Base-by-base conservation (phyloP, 192 early-diverging fungal species). In the Entomortierella beljakovae region DNA sequence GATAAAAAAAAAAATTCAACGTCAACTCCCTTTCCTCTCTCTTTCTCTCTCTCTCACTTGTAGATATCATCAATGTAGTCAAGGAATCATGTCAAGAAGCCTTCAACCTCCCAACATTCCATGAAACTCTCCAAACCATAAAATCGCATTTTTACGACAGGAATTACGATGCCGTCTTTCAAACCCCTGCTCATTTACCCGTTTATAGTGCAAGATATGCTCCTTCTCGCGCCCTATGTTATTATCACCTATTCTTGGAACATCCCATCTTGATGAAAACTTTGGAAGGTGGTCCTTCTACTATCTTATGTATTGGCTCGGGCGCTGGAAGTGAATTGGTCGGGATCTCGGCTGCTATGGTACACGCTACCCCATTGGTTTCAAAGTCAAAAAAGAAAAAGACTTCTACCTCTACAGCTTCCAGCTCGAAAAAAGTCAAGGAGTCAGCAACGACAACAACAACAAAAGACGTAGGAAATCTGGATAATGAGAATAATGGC, bases 121-220 rank as follows among this genome's bases (percentile, higher is more conserved):
- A 71, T 2, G 69, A 52, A 6, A 91, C 85, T 3, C 77, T 94
- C 6, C 92, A 92, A 38, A 74, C 60, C 34, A 98, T 98, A 71
- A 97, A 97, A 75, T 80, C 87, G 3, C 87, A 85, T n/a, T 98
- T 98, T 66, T 89, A 88, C 37, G 82, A 87, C 23, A 89, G 97
- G 63, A 90, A 97, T 68, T 98, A 92, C 80, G 83, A 88, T 53
- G 88, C 86, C 1, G 94, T 98, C 29, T 98, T 98, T 73, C 89
- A 87, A 13, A 85, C 92, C 46, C 85, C 90, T 7, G 66, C 56
- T 26, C 92, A 94, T 48, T 73, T 97, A 9, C 86, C 92, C 7
- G 90, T 94, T 0, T 98, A 98, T 66, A 89, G 92, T n/a, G 92
- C 95, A 8, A 89, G 91, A 38, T 98, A 98, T 81, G 89, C 92